Base-by-base conservation (phyloP, 805 yeast genomes). In the Candida incommunis region DNA sequence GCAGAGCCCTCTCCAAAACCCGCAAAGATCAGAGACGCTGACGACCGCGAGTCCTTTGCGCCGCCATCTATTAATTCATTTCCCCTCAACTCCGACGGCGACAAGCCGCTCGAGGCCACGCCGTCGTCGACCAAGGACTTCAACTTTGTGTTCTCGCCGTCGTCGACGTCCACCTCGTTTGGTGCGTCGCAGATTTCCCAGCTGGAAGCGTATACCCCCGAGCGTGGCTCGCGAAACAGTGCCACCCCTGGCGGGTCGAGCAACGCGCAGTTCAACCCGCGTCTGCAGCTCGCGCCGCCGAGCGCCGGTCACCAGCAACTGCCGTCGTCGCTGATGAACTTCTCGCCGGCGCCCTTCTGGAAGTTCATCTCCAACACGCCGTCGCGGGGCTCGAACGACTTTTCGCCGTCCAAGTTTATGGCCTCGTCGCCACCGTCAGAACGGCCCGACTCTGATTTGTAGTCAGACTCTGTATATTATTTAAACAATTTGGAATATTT, bases 261-360 rank as follows among this genome's bases (percentile, higher is more conserved):
- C 27, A 51, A 34, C 42, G 51, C 51, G 13, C 50, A 46, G 35
- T 23, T 40, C 5, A 48, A 45, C 29, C 42, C 44, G 31, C 35
- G 34, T 24, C 53, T 57, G 42, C 55, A 53, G 26, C 56, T 64
- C 35, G 66, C 65, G 3, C 66, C 67, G 22, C 67, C 67, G 7
- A 48, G 53, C 13, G 55, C 66, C 1, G 58, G 60, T 5, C 63
- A 55, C 45, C 61, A 53, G 51, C 59, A 51, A 47, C 69, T 59
- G 56, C 66, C 64, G 58, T 66, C 61, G 61, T 66, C 64, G 74
- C 63, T 65, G 57, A 69, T 67, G 4, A 71, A 66, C 42, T 75
- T 81, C 24, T 84, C 95, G 1, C 97, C 97, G 1, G 96, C 95
- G 5, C 64, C 68, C 16, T 75, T 88, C 48, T 85, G 96, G 96